Conservation (phyloP, 2,329 filamentous ascomycete genomes). For the Nothophaeocryptopus gaeumannii region DNA sequence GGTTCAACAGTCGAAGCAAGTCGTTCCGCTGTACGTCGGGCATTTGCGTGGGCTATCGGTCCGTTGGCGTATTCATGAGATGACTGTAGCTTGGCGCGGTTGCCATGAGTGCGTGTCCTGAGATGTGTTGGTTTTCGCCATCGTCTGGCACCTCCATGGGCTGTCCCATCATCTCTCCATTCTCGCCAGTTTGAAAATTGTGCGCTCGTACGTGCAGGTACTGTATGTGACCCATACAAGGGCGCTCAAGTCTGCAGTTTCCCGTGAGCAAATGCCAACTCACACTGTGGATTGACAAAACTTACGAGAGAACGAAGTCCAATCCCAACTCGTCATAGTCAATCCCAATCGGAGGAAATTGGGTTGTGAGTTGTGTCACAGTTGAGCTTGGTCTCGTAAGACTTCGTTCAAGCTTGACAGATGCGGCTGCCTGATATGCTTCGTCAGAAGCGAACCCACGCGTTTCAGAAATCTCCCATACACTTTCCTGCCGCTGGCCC, state of each 20-base stretch:
- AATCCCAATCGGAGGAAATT: slow-evolving; percentile 12
- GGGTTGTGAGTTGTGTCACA: not conserved
- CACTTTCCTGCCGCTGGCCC: slow-evolving; percentile 9
- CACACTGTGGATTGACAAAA: not conserved
- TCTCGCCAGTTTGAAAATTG: slow-evolving; percentile 16
- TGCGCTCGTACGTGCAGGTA: slow-evolving; percentile 25
- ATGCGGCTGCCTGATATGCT: slow-evolving; percentile 8
- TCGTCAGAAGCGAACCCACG: slow-evolving; percentile 21
- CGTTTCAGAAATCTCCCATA: slow-evolving; percentile 18
- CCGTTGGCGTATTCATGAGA: slow-evolving; percentile 15
- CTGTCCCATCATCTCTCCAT: slow-evolving; percentile 8
- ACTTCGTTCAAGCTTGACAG: not conserved
- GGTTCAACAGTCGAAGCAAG: slow-evolving; percentile 19
- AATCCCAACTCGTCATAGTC: slow-evolving; percentile 25
- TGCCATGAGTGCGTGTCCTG: slow-evolving; percentile 23
- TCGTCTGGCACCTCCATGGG: slow-evolving; percentile 23
- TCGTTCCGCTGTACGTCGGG: slow-evolving; percentile 20
- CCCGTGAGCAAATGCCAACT: not conserved
- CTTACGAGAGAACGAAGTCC: slow-evolving; percentile 24
- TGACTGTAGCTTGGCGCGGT: slow-evolving; percentile 19
- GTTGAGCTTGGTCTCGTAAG: not conserved
- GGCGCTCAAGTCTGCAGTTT: slow-evolving; percentile 19
- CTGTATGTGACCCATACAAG: slow-evolving; percentile 25
- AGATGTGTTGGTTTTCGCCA: slow-evolving; percentile 26
- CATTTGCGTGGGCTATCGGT: slow-evolving; percentile 15